phyloP scores from a whole-genome alignment of 2,329 filamentous ascomycete species.

The Aspergillus spinulosporus region DNA sequence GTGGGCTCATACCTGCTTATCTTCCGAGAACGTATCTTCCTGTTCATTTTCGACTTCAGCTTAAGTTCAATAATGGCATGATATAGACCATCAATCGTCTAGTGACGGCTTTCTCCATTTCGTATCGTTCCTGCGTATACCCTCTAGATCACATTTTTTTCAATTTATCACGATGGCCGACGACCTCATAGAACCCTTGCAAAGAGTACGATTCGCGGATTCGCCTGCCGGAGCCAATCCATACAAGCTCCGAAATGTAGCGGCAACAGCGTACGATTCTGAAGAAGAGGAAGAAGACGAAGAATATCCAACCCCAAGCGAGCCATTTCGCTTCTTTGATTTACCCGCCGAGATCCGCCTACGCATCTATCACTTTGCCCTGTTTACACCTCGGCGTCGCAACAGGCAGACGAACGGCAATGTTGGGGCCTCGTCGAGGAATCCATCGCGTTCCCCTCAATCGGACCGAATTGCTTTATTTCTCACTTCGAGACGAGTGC shows the following conservation, averaged over 20 bases:
- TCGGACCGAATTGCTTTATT: conserved; percentile 43
- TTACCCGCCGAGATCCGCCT: conserved; percentile 56
- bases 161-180: conserved; percentile 19
- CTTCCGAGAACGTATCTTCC: conserved; percentile 10
- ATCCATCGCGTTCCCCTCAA: conserved; percentile 34
- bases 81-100: conserved; percentile 16
- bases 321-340: conserved; percentile 53
- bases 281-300: conserved; percentile 23
- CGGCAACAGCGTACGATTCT: conserved; percentile 20
- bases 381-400: conserved; percentile 38
- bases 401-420: conserved; percentile 32
- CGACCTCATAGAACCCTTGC: conserved; percentile 25
- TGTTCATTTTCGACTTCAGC: conserved; percentile 21
- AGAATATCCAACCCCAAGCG: conserved; percentile 13
- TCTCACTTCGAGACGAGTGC: conserved; percentile 45
- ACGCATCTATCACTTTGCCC: conserved; percentile 50
- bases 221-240: conserved; percentile 12
- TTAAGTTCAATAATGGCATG: conserved; percentile 29
- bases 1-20: conserved; percentile 18
- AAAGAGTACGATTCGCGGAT: conserved; percentile 28
- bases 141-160: conserved; percentile 18
- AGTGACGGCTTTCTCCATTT: conserved; percentile 12
- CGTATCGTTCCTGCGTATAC: conserved; percentile 22
- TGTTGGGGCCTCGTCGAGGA: conserved; percentile 40
- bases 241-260: conserved; percentile 18